Evolutionary conservation across 1,284 basidiomycete species (phyloP), one percentile per base, ranked within the genome.

Genomic region (Gymnopus androsaceus): DNA sequence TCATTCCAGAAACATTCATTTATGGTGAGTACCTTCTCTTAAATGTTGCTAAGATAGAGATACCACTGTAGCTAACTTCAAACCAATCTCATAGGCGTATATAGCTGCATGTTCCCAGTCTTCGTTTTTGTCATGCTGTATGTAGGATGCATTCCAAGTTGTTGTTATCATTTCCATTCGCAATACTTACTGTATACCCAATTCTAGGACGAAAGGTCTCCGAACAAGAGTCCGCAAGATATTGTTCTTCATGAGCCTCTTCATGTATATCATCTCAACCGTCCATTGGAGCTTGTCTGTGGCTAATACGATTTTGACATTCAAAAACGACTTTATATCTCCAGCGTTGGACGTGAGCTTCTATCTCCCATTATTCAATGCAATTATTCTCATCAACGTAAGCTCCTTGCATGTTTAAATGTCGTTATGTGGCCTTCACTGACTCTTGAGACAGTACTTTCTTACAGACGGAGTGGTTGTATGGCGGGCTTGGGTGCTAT

Each of bases 321-420:
- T n/a, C n/a, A 37, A 56, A 21, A 59, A 61, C 25, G 25, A 48
- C 15, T 12, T 34, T 14, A 34, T 23, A 23, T 34, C 50, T 14
- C 28, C 50, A 8, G 33, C n/a, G 2, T 30, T 15, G 7, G 12
- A 6, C 23, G 12, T 34, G 34, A 27, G 23, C 37, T 17, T 48
- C 8, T 50, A 42, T 59, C 28, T 55, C 12, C 57, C 55, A 1
- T 30, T 66, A n/a, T 56, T 59, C 33, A 63, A 59, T 27, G 59
- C 65, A 4, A 4, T 66, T 6, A 57, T 55, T 31, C 55, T 63
- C 21, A 44, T 63, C 28, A 66, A 66, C 42, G 64, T 64, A 3
- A 15, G 60, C 51, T 11, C 5, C 5, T n/a, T n/a, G n/a, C n/a
- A n/a, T n/a, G n/a, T n/a, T n/a, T n/a, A n/a, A n/a, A n/a, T n/a